A percentile compares a stretch with the other conserved stretches of the same genome.
phyloP scores from a whole-genome alignment of 495 filamentous ascomycete species.

The Xylaria nigripes region DNA sequence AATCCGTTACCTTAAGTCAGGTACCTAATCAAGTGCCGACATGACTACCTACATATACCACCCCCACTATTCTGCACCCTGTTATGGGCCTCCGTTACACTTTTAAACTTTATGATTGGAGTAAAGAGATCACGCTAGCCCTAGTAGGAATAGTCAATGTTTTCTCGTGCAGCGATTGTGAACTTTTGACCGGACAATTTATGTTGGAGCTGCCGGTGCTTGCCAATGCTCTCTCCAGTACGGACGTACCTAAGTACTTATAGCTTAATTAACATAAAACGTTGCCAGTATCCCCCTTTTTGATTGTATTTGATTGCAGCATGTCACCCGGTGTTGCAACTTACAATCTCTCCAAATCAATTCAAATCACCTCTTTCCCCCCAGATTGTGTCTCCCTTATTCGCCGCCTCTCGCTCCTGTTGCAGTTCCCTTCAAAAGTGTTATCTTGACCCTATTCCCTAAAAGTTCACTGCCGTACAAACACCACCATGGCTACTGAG shows the following conservation, averaged over 20 bases:
- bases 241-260: neutral
- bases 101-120: neutral
- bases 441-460: neutral
- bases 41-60: neutral
- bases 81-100: too few relatives aligned
- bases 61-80: too few relatives aligned
- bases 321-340: too few relatives aligned
- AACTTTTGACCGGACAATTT: neutral
- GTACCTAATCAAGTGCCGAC: neutral
- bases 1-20: neutral
- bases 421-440: too few relatives aligned
- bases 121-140: neutral
- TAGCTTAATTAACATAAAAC: conserved; percentile 9
- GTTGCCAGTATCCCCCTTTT: conserved; percentile 8
- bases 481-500: conserved; percentile 66
- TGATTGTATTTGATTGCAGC: neutral
- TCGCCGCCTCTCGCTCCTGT: neutral
- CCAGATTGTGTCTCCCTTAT: neutral
- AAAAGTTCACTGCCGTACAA: conserved; percentile 18
- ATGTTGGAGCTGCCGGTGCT: neutral
- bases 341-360: too few relatives aligned
- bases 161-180: neutral
- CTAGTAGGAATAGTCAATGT: neutral
- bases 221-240: neutral
- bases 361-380: neutral